Base-by-base conservation (phyloP, 139 green algal species). In the Chlorella sp. region DNA sequence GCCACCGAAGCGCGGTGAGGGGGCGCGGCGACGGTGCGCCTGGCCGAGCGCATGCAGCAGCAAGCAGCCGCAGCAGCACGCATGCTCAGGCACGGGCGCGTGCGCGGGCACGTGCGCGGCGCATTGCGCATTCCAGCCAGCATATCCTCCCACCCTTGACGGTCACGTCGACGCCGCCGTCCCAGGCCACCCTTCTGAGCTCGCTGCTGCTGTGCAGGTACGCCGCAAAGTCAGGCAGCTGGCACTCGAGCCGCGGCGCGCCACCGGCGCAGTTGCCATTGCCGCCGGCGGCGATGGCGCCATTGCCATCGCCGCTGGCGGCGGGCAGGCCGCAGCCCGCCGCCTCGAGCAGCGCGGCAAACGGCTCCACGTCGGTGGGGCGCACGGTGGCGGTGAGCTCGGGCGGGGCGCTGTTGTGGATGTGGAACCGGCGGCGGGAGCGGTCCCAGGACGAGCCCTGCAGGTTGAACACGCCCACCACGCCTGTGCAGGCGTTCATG, bases 361-460 rank as follows among this genome's bases (percentile, higher is more conserved):
- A 87, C 51, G 71, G n/a, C 36, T 91, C 80, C 9, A 97, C 79
- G 71, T 95, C 91, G 8, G 25, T 38, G 12, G 76, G 80, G 31
- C 71, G 75, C 59, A 89, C 82, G 21, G 63, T 3, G 23, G 81
- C 69, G n/a, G 51, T 35, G 15, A 88, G 82, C 65, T 78, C 33
- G 4, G 79, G 53, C 6, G 82, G 84, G 4, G 61, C n/a, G 21
- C 65, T 66, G 73, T 92, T 67, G 62, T 97, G 90, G 27, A 83
- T 82, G 41, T 81, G 50, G 82, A 95, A 97, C 63, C 88, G 86
- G 53, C 93, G 87, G 51, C 81, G 74, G 19, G 38, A 59, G 36
- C 93, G 85, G 78, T 94, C 89, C 93, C 93, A 98, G 35, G 71
- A 87, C 25, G 90, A 83, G 43, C 94, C 94, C 83, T 98, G 94